Evolutionary conservation across 257 asterid genomes (phyloP).

Genomic region (Lycium barbarum): DNA sequence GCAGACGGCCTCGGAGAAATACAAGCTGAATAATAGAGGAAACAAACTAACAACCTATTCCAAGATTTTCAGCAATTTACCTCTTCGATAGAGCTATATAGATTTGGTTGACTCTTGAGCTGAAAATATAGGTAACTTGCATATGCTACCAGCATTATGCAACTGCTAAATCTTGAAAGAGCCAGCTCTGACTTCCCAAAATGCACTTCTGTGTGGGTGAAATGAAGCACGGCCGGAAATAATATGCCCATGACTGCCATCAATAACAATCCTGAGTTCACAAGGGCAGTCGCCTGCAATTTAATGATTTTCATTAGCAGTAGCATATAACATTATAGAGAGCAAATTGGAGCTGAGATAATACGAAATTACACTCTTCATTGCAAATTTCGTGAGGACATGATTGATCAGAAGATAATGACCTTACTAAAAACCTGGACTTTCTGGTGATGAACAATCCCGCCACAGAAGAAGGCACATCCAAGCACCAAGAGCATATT

Average conservation of each 20-base stretch:
- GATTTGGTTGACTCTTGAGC: slow-evolving; percentile 72
- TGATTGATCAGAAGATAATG: slow-evolving; percentile 25
- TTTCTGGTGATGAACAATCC: slow-evolving; percentile 69
- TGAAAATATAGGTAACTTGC: slow-evolving; percentile 93
- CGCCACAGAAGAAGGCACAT: slow-evolving; percentile 95
- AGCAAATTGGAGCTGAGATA: slow-evolving; percentile 12
- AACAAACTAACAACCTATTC: background rate
- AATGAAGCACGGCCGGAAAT: slow-evolving; percentile 94
- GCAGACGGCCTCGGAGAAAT: background rate
- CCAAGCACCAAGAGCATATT: slow-evolving; percentile 98
- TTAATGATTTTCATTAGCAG: slow-evolving; percentile 40
- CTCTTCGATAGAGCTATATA: slow-evolving; percentile 64
- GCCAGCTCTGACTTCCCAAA: slow-evolving; percentile 88
- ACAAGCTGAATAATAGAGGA: slow-evolving; percentile 10
- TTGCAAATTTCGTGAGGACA: slow-evolving; percentile 19
- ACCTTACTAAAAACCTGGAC: slow-evolving; percentile 89
- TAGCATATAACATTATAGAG: slow-evolving; percentile 27
- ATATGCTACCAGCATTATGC: slow-evolving; percentile 90
- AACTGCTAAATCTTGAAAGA: slow-evolving; percentile 94
- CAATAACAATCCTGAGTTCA: slow-evolving; percentile 87
- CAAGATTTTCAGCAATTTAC: slow-evolving; percentile 41
- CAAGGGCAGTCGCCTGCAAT: slow-evolving; percentile 83
- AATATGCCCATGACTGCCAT: slow-evolving; percentile 98
- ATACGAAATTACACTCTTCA: slow-evolving; percentile 25
- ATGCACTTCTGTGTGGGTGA: slow-evolving; percentile 87